A percentile compares a stretch with the other conserved stretches of the same genome.
These are phyloP conservation scores for Solanum hybrid DNA, from an alignment of 305 asterid genomes.

Conservation along the genomic window DNA sequence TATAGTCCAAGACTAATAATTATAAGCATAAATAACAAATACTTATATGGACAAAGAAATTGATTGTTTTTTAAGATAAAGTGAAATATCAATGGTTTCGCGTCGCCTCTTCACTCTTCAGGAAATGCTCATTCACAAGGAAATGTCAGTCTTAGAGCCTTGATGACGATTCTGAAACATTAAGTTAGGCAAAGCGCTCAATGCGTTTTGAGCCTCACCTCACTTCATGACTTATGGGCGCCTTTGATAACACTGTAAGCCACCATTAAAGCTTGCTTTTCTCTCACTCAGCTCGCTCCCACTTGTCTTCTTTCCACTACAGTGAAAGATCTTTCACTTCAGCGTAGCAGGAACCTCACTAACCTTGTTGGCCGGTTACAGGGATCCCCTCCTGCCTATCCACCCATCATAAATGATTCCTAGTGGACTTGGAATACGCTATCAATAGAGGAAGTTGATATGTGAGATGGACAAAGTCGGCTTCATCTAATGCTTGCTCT, in stretches of 20 bases:
- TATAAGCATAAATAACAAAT: not conserved
- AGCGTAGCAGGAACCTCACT: not conserved
- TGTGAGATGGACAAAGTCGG: not conserved
- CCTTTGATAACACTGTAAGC: not conserved
- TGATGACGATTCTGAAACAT: not conserved
- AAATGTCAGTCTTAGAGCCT: not conserved
- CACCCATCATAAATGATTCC: not conserved
- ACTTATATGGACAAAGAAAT: not conserved
- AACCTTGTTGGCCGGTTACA: not conserved
- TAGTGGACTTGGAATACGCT: not conserved
- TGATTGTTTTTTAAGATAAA: not conserved
- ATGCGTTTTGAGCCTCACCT: not conserved
- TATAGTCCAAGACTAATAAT: not conserved
- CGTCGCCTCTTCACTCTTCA: not conserved
- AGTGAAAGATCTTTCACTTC: not conserved
- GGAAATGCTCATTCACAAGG: not conserved
- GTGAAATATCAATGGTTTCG: not conserved
- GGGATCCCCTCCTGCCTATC: not conserved
- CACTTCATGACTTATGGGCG: not conserved
- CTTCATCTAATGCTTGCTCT: not conserved
- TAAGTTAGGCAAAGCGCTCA: not conserved
- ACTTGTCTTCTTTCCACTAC: not conserved
- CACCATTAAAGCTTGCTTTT: not conserved
- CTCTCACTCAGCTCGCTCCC: not conserved
- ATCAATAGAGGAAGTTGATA: not conserved